phyloP scores from a whole-genome alignment of 768 basidiomycete genomes.

The Boletus tylopilopsis region DNA sequence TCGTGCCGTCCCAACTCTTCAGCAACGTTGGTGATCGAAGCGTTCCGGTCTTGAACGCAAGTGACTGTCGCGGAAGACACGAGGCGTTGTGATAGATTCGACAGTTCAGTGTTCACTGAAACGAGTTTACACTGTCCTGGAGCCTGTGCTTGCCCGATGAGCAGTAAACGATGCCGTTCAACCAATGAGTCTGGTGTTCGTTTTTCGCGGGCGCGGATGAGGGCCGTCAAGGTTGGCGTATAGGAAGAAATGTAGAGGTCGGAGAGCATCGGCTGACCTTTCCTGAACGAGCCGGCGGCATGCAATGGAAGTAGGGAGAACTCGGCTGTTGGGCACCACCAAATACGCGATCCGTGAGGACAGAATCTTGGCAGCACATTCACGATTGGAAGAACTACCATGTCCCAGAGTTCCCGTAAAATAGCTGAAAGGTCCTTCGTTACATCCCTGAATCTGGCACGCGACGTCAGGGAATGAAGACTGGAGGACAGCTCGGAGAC shows the following conservation, averaged over 20 bases:
- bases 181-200: too few relatives aligned
- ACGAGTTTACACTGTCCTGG: not conserved
- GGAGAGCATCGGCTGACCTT: not conserved
- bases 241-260: not conserved
- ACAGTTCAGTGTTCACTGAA: not conserved
- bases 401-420: conserved; percentile 15
- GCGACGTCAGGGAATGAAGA: not conserved
- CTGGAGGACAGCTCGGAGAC: not conserved
- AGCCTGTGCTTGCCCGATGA: conserved; percentile 4
- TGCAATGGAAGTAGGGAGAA: not conserved
- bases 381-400: conserved; percentile 13
- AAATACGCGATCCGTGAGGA: not conserved
- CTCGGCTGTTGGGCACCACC: conserved; percentile 13
- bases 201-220: not conserved
- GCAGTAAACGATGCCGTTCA: not conserved
- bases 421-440: not conserved
- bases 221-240: not conserved
- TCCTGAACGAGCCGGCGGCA: not conserved
- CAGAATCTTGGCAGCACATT: not conserved
- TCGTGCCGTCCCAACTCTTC: not conserved
- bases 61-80: not conserved
- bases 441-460: not conserved
- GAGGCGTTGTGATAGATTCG: not conserved
- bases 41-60: not conserved
- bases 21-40: not conserved